Base-by-base conservation (phyloP, 2,329 filamentous ascomycete species). In the Mycogone perniciosa region DNA sequence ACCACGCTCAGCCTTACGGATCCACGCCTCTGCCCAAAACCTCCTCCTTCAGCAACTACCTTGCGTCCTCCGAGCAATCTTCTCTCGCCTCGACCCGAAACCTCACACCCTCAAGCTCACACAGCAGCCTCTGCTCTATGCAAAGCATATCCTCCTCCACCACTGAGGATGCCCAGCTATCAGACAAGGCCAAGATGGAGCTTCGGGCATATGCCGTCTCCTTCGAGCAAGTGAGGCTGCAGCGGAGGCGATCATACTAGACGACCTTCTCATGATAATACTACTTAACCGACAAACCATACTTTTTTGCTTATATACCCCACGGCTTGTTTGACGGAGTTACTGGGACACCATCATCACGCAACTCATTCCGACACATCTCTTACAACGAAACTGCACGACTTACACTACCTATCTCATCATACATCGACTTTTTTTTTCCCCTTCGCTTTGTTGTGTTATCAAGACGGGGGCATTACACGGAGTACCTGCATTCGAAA, bases 191-290 rank as follows among this genome's bases (percentile, higher is more conserved):
- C 30, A 83, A 82, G 61, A 84, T 81, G 67, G 89, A 95, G 67
- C 80, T 96, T 34, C 83, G 85, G 64, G 85, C 86, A 59, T 96
- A 96, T 69, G 88, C 88, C 58, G 88, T 86, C 64, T 89, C 87
- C 2, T 96, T 96, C 66, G 91, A 96, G 69, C 87, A 90, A 58
- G 84, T 86, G 52, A 80, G 88, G 55, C 65, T 75, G 49, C 77
- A 80, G 61, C 76, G 79, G 58, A 71, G 79, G 62, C 70, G 82
- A 72, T 77, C 79, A 31, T 74, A 76, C 63, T 82, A 76, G 64
- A 54, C n/a, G 29, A 47, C 33, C 33, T 31, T 13, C 27, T 45
- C 27, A 33, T 44, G 43, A 38, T 29, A 13, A 27, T 27, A 9
- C 31, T 34, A 30, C 39, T 30, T 31, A 35, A 34, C 29, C 50